A percentile compares a stretch with the other conserved stretches of the same genome.
These are phyloP conservation scores for Aspergillus leporis DNA, from an alignment of 495 filamentous ascomycete genomes.

Conservation along the genomic window DNA sequence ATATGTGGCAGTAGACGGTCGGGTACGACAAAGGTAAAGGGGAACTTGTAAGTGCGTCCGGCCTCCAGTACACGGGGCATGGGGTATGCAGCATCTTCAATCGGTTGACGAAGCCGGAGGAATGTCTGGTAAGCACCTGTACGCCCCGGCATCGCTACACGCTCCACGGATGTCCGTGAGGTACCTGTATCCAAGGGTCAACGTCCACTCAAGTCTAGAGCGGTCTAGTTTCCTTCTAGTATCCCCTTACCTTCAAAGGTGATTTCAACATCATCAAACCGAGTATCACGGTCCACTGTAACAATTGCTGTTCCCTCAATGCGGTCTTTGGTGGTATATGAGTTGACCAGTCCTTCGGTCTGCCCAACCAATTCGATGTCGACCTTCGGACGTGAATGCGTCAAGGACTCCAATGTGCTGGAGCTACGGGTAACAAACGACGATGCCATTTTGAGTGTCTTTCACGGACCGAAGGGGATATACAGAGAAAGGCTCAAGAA, in stretches of 20 bases:
- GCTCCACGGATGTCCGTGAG: slow-evolving; percentile 53
- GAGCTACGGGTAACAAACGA: slow-evolving; percentile 33
- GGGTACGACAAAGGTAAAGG: slow-evolving; percentile 88
- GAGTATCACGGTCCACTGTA: slow-evolving; percentile 62
- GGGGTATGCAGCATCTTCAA: slow-evolving; percentile 67
- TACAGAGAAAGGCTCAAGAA: background rate
- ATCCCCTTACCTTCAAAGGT: slow-evolving; percentile 65
- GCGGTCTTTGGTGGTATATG: slow-evolving; percentile 60
- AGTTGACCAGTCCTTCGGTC: slow-evolving; percentile 38
- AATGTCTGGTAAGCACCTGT: slow-evolving; percentile 63
- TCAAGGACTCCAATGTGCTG: slow-evolving; percentile 30
- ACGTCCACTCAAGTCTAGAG: background rate
- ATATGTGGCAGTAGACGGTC: slow-evolving; percentile 62
- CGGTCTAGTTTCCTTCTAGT: background rate
- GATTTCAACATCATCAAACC: slow-evolving; percentile 81
- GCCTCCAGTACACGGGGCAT: slow-evolving; percentile 66
- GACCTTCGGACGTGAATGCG: slow-evolving; percentile 35
- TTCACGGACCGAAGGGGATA: background rate
- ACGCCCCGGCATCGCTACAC: slow-evolving; percentile 47
- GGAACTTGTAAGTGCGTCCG: slow-evolving; percentile 67
- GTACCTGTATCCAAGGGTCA: slow-evolving; percentile 31
- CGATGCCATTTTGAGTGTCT: slow-evolving; percentile 17
- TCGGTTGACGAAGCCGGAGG: slow-evolving; percentile 80
- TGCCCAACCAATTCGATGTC: slow-evolving; percentile 37
- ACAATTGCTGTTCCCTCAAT: slow-evolving; percentile 61